Evolutionary conservation across 352 stramenopile species (phyloP), one percentile per base, ranked within the genome.

Genomic region (Globisporangium takayamanum): DNA sequence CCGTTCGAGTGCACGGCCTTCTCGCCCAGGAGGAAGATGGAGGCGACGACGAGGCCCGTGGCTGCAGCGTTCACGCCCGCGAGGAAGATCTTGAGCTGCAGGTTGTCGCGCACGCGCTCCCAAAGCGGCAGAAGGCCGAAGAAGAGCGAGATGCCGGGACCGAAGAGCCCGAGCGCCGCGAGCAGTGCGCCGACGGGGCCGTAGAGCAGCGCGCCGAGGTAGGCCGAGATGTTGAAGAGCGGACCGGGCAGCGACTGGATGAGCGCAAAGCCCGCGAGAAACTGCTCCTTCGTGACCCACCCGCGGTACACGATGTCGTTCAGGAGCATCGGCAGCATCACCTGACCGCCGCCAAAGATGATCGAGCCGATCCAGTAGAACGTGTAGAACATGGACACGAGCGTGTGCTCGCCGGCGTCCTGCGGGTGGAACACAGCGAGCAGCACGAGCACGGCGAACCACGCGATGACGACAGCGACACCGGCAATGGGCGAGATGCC

Each of bases 191-290:
- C 95, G 7, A 83, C 57, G 22, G 97, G 68, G 2, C 92, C 91
- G 53, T 87, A 82, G 48, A 93, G 87, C 33, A 97, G 80, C 20
- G 76, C 73, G 8, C 95, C 95, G 2, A 98, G 69, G 67, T 97
- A 98, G 6, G 89, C 70, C 51, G 92, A 89, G 58, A 98, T 97
- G 78, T 98, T 98, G 76, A 98, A 98, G 8, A 98, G 69, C 5
- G 95, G 93, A 0, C 95, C 95, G 14, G 95, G 93, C 53, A 98
- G 81, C 18, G 84, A 89, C 67, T 98, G 93, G 10, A 96, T 87
- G 18, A 98, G 68, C 47, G 89, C 95, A 51, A 98, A 89, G 25
- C 95, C 95, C 55, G 96, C 78, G 37, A 97, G 84, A 57, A 98
- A 98, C 66, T 97, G 75, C 28, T 96, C 81, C 57, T 97, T 89